Conservation (phyloP, 352 stramenopile species). For the Halophytophthora batemanensis region DNA sequence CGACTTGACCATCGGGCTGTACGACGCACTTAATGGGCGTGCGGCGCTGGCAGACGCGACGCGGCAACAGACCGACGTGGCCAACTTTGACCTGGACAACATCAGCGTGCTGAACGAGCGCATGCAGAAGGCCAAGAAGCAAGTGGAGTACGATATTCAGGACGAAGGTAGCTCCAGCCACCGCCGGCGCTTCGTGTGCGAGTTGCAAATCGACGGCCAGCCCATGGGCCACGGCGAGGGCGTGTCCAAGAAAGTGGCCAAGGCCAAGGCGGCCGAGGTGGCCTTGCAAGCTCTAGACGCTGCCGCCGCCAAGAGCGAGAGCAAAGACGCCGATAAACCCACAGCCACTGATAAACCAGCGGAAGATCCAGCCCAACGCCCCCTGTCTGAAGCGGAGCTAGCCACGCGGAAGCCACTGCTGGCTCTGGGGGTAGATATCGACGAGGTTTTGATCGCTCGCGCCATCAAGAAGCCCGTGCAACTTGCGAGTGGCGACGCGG, state of each 20-base stretch:
- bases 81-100: constrained; percentile 50
- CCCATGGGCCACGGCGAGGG: constrained; percentile 48
- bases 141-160: constrained; percentile 53
- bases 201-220: constrained; percentile 51
- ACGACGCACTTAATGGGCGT: constrained; percentile 47
- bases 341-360: constrained; percentile 2
- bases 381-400: constrained; percentile 22
- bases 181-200: constrained; percentile 56
- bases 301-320: constrained; percentile 4
- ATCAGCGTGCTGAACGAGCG: constrained; percentile 68
- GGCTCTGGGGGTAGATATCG: constrained; percentile 72
- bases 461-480: constrained; percentile 42
- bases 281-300: constrained; percentile 28
- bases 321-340: constrained; percentile 4
- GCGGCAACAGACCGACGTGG: constrained; percentile 22
- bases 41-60: constrained; percentile 5
- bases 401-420: constrained; percentile 38
- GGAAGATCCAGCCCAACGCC: constrained; percentile 14
- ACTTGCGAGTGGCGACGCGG: constrained; percentile 21
- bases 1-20: constrained; percentile 70
- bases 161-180: constrained; percentile 56
- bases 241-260: constrained; percentile 81
- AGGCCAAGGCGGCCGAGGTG: constrained; percentile 62
- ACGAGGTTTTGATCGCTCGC: constrained; percentile 59
- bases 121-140: constrained; percentile 61